Base-by-base conservation (phyloP, 495 filamentous ascomycete genomes). In the Daldinia decipiens region DNA sequence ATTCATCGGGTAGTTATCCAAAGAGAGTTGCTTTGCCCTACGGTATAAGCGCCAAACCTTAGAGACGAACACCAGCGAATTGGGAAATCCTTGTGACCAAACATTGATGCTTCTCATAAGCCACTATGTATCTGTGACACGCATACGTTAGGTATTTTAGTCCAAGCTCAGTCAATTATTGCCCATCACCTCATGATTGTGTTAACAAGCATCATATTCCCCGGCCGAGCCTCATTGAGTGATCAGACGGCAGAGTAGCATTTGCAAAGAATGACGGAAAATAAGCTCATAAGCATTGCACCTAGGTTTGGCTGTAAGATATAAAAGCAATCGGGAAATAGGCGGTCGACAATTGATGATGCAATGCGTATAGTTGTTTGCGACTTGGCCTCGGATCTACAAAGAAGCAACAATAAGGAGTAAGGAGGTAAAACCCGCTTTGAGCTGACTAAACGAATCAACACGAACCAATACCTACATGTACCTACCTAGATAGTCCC, bases 311-410 rank as follows among this genome's bases (percentile, higher is more conserved):
- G 17, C 19, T 21, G 11, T 47, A 47, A 24, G 19, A 53, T 38
- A n/a, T 7, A 47, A 17, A 43, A 31, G 51, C 34, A 39, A 66
- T 43, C 11, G 26, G 27, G 51, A 31, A 62, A 66, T 51, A 63
- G 39, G 68, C 62, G 62, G 62, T 71, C 61, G 68, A 58, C 38
- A 21, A 56, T 56, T 45, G 51, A 71, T 71, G 69, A 71, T 71
- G 69, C 69, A 71, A 71, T 71, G 63, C 19, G 36, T 63, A 59
- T 67, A 59, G 59, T 67, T 55, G 59, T 54, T 71, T 71, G 64
- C 63, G 63, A 71, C 54, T 71, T 62, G 32, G 57, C 19, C 53
- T 59, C 56, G 36, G 56, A 67, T 59, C 58, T 56, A 59, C 58
- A 71, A 56, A 66, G 50, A 39, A 62, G 36, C 21, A 38, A 54